Percentiles rank a stretch among this genome's conserved stretches.
Conservation (phyloP, 306 rosid species). For the Styphnolobium japonicum region DNA sequence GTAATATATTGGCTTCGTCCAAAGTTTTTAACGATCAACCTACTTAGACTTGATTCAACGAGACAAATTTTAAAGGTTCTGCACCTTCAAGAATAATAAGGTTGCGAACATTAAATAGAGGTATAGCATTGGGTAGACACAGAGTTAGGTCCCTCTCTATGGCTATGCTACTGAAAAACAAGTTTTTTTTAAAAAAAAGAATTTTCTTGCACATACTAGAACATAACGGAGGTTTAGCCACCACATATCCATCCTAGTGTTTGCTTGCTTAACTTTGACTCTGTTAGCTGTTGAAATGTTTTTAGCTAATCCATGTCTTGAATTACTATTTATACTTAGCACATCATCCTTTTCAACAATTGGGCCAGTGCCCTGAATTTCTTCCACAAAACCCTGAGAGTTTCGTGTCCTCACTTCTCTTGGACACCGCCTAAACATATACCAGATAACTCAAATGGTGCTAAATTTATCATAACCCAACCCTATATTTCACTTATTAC, state of each 20-base stretch:
- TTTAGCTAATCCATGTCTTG: slow-evolving; percentile 34
- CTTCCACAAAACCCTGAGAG: slow-evolving; percentile 18
- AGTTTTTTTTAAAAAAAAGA: neutral
- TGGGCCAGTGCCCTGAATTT: slow-evolving; percentile 16
- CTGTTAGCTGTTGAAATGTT: slow-evolving; percentile 23
- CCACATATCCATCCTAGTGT: slow-evolving; percentile 50
- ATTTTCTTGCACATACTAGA: slow-evolving; percentile 52
- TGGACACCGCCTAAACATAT: slow-evolving; percentile 54
- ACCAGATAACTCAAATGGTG: slow-evolving; percentile 27
- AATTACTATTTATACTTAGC: slow-evolving; percentile 31
- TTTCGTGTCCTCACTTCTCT: slow-evolving; percentile 30
- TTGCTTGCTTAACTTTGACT: slow-evolving; percentile 35
- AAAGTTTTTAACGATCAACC: neutral
- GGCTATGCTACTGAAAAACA: slow-evolving; percentile 11
- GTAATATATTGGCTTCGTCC: slow-evolving; percentile 4
- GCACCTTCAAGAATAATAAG: neutral
- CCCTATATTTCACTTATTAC: slow-evolving; percentile 7
- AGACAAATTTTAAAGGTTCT: neutral
- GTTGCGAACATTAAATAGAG: neutral
- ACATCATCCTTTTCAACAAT: slow-evolving; percentile 29
- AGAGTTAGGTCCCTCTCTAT: neutral
- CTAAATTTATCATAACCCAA: slow-evolving; percentile 19
- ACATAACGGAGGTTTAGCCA: slow-evolving; percentile 80
- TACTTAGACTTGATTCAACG: neutral
- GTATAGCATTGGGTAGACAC: neutral